phyloP scores from a whole-genome alignment of 164 flowering plant species.

The Tetracentron sinense region DNA sequence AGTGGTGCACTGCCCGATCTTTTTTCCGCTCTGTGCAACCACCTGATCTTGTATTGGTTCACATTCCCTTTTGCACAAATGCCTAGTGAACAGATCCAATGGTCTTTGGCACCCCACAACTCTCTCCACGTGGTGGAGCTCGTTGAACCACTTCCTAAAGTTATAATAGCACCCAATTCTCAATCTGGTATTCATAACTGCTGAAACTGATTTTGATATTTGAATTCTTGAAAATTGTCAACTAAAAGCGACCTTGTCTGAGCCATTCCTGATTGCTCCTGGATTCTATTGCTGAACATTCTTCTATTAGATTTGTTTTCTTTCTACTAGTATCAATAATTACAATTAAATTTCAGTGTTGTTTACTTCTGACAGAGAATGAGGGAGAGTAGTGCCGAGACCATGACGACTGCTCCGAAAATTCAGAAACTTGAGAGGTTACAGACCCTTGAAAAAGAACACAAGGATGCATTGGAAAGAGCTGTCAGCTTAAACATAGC shows the following conservation, averaged over 20 bases:
- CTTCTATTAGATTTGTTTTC: not conserved
- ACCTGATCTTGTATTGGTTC: not conserved
- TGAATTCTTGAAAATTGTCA: too few relatives aligned
- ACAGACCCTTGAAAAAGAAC: slow-evolving; percentile 69
- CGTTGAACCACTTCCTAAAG: too few relatives aligned
- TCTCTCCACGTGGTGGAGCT: too few relatives aligned
- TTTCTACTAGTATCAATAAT: not conserved
- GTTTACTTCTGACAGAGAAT: slow-evolving; percentile 36
- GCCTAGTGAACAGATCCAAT: not conserved
- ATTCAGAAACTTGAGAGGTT: slow-evolving; percentile 57
- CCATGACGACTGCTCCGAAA: slow-evolving; percentile 52
- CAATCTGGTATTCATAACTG: too few relatives aligned
- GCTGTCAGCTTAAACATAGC: slow-evolving; percentile 86
- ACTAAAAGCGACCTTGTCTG: not conserved
- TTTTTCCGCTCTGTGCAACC: too few relatives aligned
- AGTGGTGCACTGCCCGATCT: too few relatives aligned
- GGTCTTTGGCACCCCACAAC: not conserved
- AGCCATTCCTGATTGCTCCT: not conserved
- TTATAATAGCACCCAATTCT: too few relatives aligned
- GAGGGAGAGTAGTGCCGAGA: slow-evolving; percentile 38
- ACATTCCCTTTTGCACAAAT: not conserved
- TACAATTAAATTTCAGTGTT: not conserved
- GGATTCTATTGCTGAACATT: not conserved
- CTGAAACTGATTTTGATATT: too few relatives aligned
- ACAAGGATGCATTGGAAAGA: slow-evolving; percentile 82